phyloP scores from a whole-genome alignment of 495 filamentous ascomycete species.

The Aspergillus bertholletiae region DNA sequence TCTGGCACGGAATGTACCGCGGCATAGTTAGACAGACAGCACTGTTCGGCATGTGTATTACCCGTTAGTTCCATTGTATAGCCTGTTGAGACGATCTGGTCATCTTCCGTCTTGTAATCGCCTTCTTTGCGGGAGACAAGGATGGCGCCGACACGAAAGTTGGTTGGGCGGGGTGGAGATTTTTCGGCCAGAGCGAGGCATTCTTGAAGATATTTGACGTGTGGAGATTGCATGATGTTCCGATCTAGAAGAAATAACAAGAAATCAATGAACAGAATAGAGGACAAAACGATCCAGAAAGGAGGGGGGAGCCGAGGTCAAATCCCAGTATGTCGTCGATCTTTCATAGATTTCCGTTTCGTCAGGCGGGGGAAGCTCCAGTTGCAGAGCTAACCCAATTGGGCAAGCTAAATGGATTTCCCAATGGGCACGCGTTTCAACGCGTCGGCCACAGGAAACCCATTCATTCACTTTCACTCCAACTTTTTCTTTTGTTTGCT shows the following conservation, averaged over 20 bases:
- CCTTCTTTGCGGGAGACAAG: constrained; percentile 54
- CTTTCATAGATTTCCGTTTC: too few relatives aligned
- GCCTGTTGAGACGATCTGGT: constrained; percentile 69
- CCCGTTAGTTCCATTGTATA: constrained; percentile 88
- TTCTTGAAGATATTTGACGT: constrained; percentile 64
- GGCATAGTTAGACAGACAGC: constrained; percentile 77
- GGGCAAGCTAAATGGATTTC: not conserved
- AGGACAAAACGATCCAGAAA: too few relatives aligned
- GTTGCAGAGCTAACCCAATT: not conserved
- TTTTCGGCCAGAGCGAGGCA: constrained; percentile 70
- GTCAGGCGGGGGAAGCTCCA: not conserved
- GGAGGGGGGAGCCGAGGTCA: too few relatives aligned
- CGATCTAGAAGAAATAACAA: not conserved
- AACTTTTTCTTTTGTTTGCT: not conserved
- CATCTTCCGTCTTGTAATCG: constrained; percentile 37
- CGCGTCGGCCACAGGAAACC: not conserved
- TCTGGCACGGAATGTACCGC: constrained; percentile 46
- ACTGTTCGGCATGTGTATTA: constrained; percentile 96
- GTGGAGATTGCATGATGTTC: constrained; percentile 33
- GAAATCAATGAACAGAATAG: not conserved
- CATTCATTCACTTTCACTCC: not conserved
- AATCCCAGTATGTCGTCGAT: too few relatives aligned
- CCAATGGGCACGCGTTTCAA: not conserved
- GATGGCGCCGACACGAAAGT: constrained; percentile 89
- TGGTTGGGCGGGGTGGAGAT: constrained; percentile 81